Evolutionary conservation across 192 early-diverging fungal genomes (phyloP), one percentile per base, ranked within the genome.

Genomic region (Cladochytrium replicatum): DNA sequence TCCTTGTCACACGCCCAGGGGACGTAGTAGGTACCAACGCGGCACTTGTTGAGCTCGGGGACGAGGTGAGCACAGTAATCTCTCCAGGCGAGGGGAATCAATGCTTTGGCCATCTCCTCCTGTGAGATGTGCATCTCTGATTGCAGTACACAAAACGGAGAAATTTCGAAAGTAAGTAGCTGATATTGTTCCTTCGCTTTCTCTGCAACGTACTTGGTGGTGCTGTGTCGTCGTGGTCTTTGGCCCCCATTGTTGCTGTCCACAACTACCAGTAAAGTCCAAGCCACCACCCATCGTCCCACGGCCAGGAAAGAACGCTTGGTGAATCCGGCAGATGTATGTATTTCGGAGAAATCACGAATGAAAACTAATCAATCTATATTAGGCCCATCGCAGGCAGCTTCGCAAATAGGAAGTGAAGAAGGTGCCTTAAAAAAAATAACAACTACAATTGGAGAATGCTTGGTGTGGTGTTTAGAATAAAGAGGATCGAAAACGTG

Each of bases 1-100:
- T 93, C 89, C 41, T 82, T 70, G 63, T 83, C 83, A 75, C 93
- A 97, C 60, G 89, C 87, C 89, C 89, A 95, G 22, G 93, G 93
- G 51, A 91, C 46, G 63, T 89, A 93, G 60, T 72, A 84, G 57
- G 74, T 87, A 37, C 82, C 78, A 50, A 71, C 74, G 41, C 93
- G 71, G 71, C 93, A 97, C 62, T 89, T 84, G 83, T 97, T 91
- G 31, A 97, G 65, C 29, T 80, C 83, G 48, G 91, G 85, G 30
- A 90, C 71, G 50, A 97, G 65, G 54, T 95, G 83, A 31, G 93
- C 84, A 60, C 94, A 97, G 68, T 87, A 90, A 75, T 97, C 94
- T 44, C 94, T 81, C 69, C 82, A 88, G 48, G 80, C 78, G 27
- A 93, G 61, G 6, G 91, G 91, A 49, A 97, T 72, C 29, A 77